These are phyloP conservation scores for Eutypa lata DNA, from an alignment of 2,329 filamentous ascomycete genomes.

Conservation along the genomic window DNA sequence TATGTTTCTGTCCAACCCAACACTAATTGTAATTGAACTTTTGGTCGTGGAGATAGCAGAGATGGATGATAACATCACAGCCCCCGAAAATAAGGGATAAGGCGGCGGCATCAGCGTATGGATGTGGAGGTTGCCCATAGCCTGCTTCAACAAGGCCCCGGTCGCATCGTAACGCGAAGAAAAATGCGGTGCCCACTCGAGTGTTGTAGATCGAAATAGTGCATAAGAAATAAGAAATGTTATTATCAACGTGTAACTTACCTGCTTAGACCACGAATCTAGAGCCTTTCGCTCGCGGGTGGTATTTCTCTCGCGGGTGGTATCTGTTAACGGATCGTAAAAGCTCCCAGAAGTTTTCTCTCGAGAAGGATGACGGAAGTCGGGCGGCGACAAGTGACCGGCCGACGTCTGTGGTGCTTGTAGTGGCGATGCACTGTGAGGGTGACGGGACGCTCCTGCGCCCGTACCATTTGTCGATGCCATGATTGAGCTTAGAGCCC, in stretches of 20 bases:
- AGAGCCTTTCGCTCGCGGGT: constrained; percentile 36
- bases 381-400: constrained; percentile 24
- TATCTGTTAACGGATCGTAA: constrained; percentile 43
- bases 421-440: constrained; percentile 30
- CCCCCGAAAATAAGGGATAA: not conserved
- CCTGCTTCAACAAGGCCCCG: not conserved
- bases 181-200: not conserved
- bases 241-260: constrained; percentile 14
- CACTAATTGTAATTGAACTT: not conserved
- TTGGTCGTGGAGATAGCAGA: not conserved
- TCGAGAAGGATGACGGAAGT: constrained; percentile 30
- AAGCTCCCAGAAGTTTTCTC: constrained; percentile 40
- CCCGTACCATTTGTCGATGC: constrained; percentile 28
- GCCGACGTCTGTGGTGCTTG: constrained; percentile 27
- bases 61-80: not conserved
- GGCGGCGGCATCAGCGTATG: not conserved
- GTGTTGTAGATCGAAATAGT: not conserved
- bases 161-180: not conserved
- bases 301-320: constrained; percentile 38
- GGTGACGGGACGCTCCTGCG: constrained; percentile 3
- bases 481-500: constrained; percentile 30
- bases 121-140: not conserved
- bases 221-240: no score
- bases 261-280: constrained; percentile 32
- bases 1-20: not conserved